phyloP scores from a whole-genome alignment of 148 eudicot species.

The Camellia japonica region DNA sequence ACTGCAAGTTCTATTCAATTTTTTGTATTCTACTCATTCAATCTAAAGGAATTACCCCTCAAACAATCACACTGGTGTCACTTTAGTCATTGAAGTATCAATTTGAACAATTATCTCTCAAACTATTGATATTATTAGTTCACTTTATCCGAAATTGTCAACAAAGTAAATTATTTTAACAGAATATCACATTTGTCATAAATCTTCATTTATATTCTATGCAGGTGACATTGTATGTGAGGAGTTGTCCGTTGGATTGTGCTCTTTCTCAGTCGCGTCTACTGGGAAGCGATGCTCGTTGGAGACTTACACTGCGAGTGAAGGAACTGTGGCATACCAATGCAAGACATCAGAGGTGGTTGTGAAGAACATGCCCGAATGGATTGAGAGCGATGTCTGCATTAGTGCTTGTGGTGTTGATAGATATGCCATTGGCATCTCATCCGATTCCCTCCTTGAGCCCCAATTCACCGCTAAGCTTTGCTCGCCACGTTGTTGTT shows the following conservation, averaged over 20 bases:
- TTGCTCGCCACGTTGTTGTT: constrained; percentile 33
- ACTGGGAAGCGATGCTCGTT: constrained; percentile 34
- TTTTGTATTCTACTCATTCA: no score
- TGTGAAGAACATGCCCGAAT: constrained; percentile 26
- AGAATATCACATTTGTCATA: no score
- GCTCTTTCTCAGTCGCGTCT: constrained; percentile 37
- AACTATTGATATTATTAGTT: no score
- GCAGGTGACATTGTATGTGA: constrained; percentile 40
- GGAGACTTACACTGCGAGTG: constrained; percentile 22
- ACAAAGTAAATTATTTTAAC: no score
- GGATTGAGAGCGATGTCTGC: constrained; percentile 39
- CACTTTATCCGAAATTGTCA: no score
- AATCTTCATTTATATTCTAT: background rate
- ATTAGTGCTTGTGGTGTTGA: constrained; percentile 33
- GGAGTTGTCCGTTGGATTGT: constrained; percentile 33
- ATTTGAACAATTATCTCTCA: no score
- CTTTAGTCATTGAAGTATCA: no score
- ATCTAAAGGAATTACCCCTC: no score
- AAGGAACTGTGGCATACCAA: constrained; percentile 16
- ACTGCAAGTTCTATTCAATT: no score
- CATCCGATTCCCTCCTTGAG: constrained; percentile 38
- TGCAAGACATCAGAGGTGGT: constrained; percentile 38
- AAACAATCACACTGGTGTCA: no score
- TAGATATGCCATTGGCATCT: constrained; percentile 36
- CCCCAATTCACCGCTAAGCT: constrained; percentile 25